phyloP scores from a whole-genome alignment of 345 rosid species.

The Populus simonii region DNA sequence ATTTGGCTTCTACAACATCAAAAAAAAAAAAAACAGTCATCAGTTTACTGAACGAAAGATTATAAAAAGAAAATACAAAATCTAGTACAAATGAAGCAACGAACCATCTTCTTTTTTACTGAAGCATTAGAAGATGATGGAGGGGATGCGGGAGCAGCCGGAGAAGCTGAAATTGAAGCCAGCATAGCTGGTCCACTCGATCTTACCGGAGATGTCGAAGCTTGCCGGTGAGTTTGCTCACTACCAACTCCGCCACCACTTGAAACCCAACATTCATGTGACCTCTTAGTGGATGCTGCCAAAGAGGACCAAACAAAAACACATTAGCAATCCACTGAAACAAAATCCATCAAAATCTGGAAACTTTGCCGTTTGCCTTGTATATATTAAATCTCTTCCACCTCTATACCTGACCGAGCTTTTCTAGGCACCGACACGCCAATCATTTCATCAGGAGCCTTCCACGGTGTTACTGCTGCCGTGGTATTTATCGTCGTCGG shows the following conservation, averaged over 20 bases:
- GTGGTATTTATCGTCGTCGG: slow-evolving; percentile 36
- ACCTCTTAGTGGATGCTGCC: slow-evolving; percentile 85
- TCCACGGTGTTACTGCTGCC: slow-evolving; percentile 41
- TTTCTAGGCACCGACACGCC: slow-evolving; percentile 96
- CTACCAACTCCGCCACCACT: slow-evolving; percentile 49
- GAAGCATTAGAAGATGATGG: slow-evolving; percentile 89
- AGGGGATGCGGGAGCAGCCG: slow-evolving; percentile 75
- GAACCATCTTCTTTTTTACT: slow-evolving; percentile 73
- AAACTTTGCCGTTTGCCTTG: neutral
- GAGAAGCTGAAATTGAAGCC: slow-evolving; percentile 45
- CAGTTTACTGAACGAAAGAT: slow-evolving; percentile 13
- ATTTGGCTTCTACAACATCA: slow-evolving; percentile 50
- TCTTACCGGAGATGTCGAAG: slow-evolving; percentile 82
- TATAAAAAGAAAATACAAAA: neutral
- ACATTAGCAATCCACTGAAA: neutral
- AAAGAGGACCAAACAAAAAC: neutral
- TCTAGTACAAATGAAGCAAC: slow-evolving; percentile 14
- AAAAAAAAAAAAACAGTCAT: slow-evolving; percentile 4
- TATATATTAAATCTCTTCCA: slow-evolving; percentile 43
- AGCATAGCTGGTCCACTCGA: slow-evolving; percentile 39
- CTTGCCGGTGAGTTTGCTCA: slow-evolving; percentile 69
- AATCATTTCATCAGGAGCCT: slow-evolving; percentile 92
- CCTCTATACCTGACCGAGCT: slow-evolving; percentile 99
- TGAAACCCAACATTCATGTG: slow-evolving; percentile 79
- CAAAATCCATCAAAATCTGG: slow-evolving; percentile 10